Base-by-base conservation (phyloP, 1,284 basidiomycete species). In the Fomitiporia mediterranea region DNA sequence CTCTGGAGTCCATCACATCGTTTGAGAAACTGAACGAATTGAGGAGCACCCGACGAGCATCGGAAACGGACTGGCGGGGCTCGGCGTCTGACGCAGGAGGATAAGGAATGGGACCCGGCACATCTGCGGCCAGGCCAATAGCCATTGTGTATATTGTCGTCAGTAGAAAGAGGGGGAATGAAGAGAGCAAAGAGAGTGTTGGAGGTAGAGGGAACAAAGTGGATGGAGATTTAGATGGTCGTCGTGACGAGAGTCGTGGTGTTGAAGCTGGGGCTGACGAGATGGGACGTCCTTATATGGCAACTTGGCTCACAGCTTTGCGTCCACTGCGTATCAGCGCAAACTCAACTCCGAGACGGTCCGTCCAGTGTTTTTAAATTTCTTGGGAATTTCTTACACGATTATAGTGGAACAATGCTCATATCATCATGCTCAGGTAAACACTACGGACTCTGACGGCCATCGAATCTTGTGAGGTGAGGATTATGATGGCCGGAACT, bases 211-310 rank as follows among this genome's bases (percentile, higher is more conserved):
- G 50, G 42, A 44, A 42, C 27, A 30, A 19, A 32, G 37, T 28
- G 28, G 48, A 32, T 42, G 55, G 32, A 54, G 39, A 51, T 48
- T 50, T 23, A 17, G 57, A 59, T 54, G 56, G 56, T 54, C 46
- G 56, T 54, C 51, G 50, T 53, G 39, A 39, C 28, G 49, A 56
- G 27, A 40, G 47, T 28, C n/a, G 44, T 25, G 28, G 23, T 30
- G 40, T 42, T 44, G 40, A 42, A 28, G n/a, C 27, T 44, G 23
- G 39, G 52, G 40, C 42, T 53, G 39, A 46, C 44, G 35, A 23
- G 32, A 47, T 48, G 25, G 23, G 13, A 7, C 40, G 27, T 23
- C 47, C 39, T 43, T 51, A 51, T 56, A 44, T 32, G 55, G 55
- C n/a, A 56, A 50, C 48, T 25, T 23, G 8, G 17, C 32, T 40